Evolutionary conservation across 2,329 filamentous ascomycete species (phyloP).

Genomic region (Colletotrichum musae): DNA sequence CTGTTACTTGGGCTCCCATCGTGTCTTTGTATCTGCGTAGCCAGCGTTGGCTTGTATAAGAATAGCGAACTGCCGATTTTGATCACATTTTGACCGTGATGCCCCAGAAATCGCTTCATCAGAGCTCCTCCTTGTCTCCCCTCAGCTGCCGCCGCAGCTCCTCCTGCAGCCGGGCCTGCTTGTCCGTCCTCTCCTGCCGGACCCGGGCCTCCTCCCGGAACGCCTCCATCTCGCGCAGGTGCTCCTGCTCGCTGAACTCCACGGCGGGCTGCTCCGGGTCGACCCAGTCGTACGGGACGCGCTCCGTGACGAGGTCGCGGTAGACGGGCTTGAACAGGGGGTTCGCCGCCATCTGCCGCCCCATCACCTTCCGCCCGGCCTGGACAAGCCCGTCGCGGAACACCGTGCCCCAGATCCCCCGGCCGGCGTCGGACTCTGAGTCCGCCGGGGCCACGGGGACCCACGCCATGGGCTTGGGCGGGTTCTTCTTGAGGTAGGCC

Average conservation of each 20-base stretch:
- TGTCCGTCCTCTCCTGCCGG: slow-evolving; percentile 31
- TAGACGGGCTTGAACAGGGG: slow-evolving; percentile 36
- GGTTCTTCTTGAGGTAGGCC: slow-evolving; percentile 32
- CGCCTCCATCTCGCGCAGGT: slow-evolving; percentile 29
- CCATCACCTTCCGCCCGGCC: slow-evolving; percentile 25
- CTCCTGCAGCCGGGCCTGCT: slow-evolving; percentile 28
- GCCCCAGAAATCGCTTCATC: neutral
- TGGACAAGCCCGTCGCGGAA: slow-evolving; percentile 11
- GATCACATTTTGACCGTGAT: neutral
- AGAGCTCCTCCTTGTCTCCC: slow-evolving; percentile 34
- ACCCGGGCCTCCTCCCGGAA: slow-evolving; percentile 28
- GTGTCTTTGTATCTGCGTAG: slow-evolving; percentile 3
- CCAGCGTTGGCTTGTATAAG: slow-evolving; percentile 12
- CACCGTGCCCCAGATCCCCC: slow-evolving; percentile 13
- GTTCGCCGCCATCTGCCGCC: slow-evolving; percentile 17
- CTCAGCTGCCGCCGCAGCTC: slow-evolving; percentile 17
- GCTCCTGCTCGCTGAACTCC: slow-evolving; percentile 22
- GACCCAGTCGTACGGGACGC: slow-evolving; percentile 35
- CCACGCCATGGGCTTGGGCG: slow-evolving; percentile 38
- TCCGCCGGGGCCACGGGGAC: neutral
- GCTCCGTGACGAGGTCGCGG: slow-evolving; percentile 37
- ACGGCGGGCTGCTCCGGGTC: slow-evolving; percentile 19
- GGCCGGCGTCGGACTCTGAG: neutral
- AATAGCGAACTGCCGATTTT: slow-evolving; percentile 9
- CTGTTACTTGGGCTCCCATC: neutral